phyloP scores from a whole-genome alignment of 495 filamentous ascomycete genomes.

The Podospora anserina region DNA sequence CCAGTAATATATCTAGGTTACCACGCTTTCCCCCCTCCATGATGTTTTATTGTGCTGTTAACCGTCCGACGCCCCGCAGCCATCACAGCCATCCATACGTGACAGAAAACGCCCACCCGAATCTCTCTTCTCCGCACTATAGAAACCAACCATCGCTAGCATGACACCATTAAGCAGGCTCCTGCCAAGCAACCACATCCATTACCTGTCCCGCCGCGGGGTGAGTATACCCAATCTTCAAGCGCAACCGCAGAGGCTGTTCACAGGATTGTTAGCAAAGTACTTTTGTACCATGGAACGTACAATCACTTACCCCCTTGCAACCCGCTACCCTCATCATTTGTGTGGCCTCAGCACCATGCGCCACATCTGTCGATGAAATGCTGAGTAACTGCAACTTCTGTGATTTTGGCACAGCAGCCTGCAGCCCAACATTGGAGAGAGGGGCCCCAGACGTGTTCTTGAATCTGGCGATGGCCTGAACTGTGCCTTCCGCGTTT shows the following conservation, averaged over 20 bases:
- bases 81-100: neutral
- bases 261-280: conserved; percentile 28
- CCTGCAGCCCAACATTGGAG: conserved; percentile 74
- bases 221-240: conserved; percentile 77
- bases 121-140: neutral
- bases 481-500: conserved; percentile 64
- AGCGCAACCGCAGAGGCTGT: conserved; percentile 66
- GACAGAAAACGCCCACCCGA: neutral
- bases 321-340: conserved; percentile 78
- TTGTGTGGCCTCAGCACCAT: conserved; percentile 81
- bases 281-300: conserved; percentile 5
- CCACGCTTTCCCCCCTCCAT: neutral
- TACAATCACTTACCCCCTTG: conserved; percentile 70
- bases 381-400: conserved; percentile 87
- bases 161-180: conserved; percentile 52
- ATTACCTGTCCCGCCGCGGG: conserved; percentile 65
- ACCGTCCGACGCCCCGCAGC: conserved; percentile 10
- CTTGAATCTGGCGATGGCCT: conserved; percentile 77
- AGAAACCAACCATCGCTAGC: conserved; percentile 2
- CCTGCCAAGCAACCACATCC: conserved; percentile 95
- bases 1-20: neutral
- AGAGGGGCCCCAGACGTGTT: conserved; percentile 67
- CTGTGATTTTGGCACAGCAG: conserved; percentile 93
- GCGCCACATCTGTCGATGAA: conserved; percentile 68
- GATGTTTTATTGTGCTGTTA: conserved; percentile 14